phyloP scores from a whole-genome alignment of 192 early-diverging fungal genomes.

The Jimgerdemannia lactiflua region DNA sequence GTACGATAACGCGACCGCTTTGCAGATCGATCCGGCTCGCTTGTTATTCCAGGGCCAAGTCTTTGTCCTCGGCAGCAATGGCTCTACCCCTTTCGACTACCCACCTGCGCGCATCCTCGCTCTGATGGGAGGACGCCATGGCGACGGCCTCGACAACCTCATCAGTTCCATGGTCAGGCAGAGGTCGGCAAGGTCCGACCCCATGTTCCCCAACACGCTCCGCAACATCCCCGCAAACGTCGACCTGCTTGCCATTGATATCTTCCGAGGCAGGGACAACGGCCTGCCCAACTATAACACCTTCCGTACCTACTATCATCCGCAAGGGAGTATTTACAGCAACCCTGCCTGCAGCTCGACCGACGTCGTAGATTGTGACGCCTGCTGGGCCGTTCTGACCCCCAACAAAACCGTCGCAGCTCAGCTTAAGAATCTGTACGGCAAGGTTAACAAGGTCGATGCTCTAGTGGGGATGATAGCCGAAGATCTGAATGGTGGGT shows the following conservation, averaged over 20 bases:
- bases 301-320: not conserved
- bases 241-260: slow-evolving; percentile 4
- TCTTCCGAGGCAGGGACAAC: not conserved
- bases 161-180: not conserved
- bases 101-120: too few species aligned
- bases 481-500: slow-evolving; percentile 3
- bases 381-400: slow-evolving; percentile 8
- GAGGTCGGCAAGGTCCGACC: not conserved
- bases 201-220: not conserved
- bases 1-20: not conserved
- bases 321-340: not conserved
- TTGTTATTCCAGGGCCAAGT: not conserved
- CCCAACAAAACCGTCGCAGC: slow-evolving; percentile 4
- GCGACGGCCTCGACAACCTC: slow-evolving; percentile 6
- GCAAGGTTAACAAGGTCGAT: slow-evolving; percentile 6
- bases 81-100: too few species aligned
- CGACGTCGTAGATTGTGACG: not conserved
- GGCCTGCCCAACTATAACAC: not conserved
- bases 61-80: not conserved
- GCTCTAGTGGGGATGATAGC: slow-evolving; percentile 2
- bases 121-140: too few species aligned
- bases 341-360: slow-evolving; percentile 2
- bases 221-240: not conserved
- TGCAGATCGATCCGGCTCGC: not conserved
- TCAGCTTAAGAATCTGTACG: slow-evolving; percentile 3